A percentile compares a stretch with the other conserved stretches of the same genome.
Evolutionary conservation across 2,329 filamentous ascomycete species (phyloP).

Genomic region (Plectosphaerella cucumerina): DNA sequence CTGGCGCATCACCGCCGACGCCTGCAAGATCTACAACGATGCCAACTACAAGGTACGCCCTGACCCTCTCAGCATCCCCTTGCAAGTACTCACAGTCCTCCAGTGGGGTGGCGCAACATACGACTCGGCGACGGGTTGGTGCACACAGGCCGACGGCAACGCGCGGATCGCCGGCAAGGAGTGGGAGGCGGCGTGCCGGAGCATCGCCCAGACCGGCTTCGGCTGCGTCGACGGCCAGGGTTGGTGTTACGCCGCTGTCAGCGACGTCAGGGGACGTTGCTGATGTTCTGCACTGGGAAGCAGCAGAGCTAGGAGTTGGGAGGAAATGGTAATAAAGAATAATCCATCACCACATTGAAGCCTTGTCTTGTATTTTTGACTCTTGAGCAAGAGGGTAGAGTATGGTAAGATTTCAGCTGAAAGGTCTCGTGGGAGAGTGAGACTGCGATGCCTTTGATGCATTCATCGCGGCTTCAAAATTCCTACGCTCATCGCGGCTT

Average conservation of each 20-base stretch:
- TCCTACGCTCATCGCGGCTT: too few species aligned
- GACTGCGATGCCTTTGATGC: too few species aligned
- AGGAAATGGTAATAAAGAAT: too few species aligned
- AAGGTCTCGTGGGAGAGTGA: too few species aligned
- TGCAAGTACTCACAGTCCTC: not conserved
- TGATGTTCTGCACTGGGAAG: not conserved
- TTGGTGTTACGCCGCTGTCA: conserved; percentile 11
- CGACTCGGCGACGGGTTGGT: conserved; percentile 10
- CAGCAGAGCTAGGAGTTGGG: too few species aligned
- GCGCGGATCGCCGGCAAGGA: conserved; percentile 12
- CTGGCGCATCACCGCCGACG: conserved; percentile 16
- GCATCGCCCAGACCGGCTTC: conserved; percentile 12
- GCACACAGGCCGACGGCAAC: conserved; percentile 6
- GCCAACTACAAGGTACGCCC: conserved; percentile 6
- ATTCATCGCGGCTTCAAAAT: too few species aligned
- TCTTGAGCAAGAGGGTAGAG: too few species aligned
- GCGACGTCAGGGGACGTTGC: conserved; percentile 10
- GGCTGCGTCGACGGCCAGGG: conserved; percentile 15
- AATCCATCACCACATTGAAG: too few species aligned
- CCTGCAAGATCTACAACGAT: conserved; percentile 12
- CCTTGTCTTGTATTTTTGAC: too few species aligned
- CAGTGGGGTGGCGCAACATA: conserved; percentile 12
- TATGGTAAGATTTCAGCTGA: too few species aligned
- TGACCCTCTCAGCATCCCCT: not conserved
- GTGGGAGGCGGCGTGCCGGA: conserved; percentile 15